These are phyloP conservation scores for Carex parvula DNA, from an alignment of 176 grass and related monocot genomes.

Conservation along the genomic window DNA sequence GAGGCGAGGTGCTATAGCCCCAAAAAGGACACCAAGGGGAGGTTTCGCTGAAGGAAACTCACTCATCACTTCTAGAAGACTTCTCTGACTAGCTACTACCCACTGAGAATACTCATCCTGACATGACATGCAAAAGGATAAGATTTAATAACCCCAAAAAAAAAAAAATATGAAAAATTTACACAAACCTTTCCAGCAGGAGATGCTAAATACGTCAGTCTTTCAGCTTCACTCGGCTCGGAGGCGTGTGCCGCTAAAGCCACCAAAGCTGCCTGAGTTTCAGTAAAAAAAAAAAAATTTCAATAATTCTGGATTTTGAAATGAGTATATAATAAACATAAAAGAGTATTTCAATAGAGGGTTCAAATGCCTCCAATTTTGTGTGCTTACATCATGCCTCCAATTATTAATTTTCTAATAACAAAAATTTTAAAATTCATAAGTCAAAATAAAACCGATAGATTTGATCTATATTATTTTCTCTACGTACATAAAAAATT, in stretches of 20 bases:
- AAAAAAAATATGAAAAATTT: conserved; percentile 8
- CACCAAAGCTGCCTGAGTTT: conserved; percentile 62
- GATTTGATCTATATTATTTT: no score
- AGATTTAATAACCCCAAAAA: neutral
- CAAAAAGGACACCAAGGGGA: conserved; percentile 78
- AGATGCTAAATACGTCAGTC: conserved; percentile 69
- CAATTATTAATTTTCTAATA: no score
- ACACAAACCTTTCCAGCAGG: conserved; percentile 83
- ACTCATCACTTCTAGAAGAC: conserved; percentile 86
- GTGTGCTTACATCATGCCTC: no score
- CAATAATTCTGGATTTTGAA: conserved; percentile 15
- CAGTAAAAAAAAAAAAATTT: neutral
- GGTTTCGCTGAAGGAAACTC: conserved; percentile 81
- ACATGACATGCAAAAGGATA: neutral
- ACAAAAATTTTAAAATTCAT: no score
- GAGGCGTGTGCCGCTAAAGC: conserved; percentile 79
- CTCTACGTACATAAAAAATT: no score
- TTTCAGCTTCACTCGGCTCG: conserved; percentile 59
- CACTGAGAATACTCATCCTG: conserved; percentile 94
- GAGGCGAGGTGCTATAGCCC: conserved; percentile 72
- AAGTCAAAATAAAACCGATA: no score
- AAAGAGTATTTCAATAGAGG: neutral
- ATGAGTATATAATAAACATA: conserved; percentile 11
- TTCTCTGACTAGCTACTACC: conserved; percentile 76
- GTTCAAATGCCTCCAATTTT: no score